Evolutionary conservation across 2,329 filamentous ascomycete genomes (phyloP), one percentile per base, ranked within the genome.

Genomic region (Curvularia sp.): DNA sequence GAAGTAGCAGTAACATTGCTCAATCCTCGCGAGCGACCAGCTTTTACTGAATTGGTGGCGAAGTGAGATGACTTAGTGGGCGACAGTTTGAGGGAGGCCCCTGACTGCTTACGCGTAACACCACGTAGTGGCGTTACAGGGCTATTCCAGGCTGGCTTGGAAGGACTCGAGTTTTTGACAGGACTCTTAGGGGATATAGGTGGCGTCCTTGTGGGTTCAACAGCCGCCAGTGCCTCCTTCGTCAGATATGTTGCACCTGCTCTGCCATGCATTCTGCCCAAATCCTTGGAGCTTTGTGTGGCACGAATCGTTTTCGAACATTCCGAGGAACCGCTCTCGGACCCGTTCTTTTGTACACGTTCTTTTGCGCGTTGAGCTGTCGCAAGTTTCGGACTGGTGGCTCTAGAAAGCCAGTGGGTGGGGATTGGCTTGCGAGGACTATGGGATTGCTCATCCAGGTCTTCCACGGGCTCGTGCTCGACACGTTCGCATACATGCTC

Each of bases 361-460:
- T 67, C 63, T 47, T 59, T 66, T 5, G 66, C 66, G 39, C 71
- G 68, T 39, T 68, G 60, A 2, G 67, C 67, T 2, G 70, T 74
- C 13, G 58, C 57, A 8, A 72, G 58, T 2, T 49, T 61, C 1
- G 72, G 69, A 1, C 57, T 63, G 15, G 42, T 55, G 15, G 47
- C 55, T 33, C 51, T 56, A 24, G 58, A 48, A 12, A 63, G 53
- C 72, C 72, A 73, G 13, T 72, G 67, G 2, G 65, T 31, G 28
- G 73, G 71, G 18, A 74, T 63, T 1, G 72, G 53, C 55, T 73
- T 74, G 24, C 72, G 70, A 1, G 68, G 62, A 30, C 67, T 74
- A 1, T 53, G 47, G 3, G 43, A 51, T 5, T 56, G 49, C 3
- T 39, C 49, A 12, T 13, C 28, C 24, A 33, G 38, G 10, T 58